These are phyloP conservation scores for Lactuca sativa DNA, from an alignment of 129 eudicot species.

Conservation along the genomic window DNA sequence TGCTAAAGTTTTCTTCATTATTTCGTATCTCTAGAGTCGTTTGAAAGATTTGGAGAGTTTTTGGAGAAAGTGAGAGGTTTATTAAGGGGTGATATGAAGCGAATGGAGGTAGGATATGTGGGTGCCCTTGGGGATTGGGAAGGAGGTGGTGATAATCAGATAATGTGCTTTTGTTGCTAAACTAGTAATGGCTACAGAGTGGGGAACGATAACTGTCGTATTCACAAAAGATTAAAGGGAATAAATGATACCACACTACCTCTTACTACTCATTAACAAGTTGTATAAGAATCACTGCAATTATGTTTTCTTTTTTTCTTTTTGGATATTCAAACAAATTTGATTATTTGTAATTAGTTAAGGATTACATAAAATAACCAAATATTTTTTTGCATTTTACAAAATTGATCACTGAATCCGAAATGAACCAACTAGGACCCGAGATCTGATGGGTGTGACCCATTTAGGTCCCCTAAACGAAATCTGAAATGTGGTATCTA, in stretches of 20 bases:
- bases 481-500: no score
- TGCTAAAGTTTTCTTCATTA: constrained; percentile 38
- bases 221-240: neutral
- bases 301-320: no score
- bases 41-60: constrained; percentile 31
- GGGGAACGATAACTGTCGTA: constrained; percentile 8
- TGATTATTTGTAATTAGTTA: no score
- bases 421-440: no score
- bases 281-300: neutral
- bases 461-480: no score
- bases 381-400: no score
- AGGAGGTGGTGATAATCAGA: constrained; percentile 6
- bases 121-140: constrained; percentile 33
- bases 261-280: neutral
- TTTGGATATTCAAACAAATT: neutral
- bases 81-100: constrained; percentile 23
- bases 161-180: neutral
- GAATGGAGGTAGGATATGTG: constrained; percentile 22
- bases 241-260: neutral
- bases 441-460: no score
- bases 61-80: constrained; percentile 14
- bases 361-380: no score
- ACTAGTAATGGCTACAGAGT: constrained; percentile 3
- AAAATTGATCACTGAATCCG: no score
- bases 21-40: constrained; percentile 4